Evolutionary conservation across 2,329 filamentous ascomycete species (phyloP), one percentile per base, ranked within the genome.

Genomic region (Aureobasidium sp.): DNA sequence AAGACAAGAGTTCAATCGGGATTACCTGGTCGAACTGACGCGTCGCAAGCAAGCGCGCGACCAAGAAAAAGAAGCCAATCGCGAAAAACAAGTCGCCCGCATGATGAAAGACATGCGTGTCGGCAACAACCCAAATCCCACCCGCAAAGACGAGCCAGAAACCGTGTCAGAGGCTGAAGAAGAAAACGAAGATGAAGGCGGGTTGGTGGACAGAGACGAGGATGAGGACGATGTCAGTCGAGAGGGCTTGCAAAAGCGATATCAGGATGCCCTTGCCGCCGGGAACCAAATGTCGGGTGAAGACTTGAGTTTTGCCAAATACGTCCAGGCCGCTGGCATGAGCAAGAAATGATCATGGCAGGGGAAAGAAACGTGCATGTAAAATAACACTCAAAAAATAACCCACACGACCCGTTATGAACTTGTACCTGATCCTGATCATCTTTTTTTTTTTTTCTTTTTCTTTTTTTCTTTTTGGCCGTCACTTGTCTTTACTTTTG

Each of bases 81-180:
- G 90, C 40, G 84, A 95, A 63, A 81, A 85, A 63, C 90, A 98
- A 68, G 72, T 98, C 24, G 88, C 87, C 56, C 90, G 88, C 73
- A 82, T 98, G 75, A 95, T 98, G 90, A 85, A 86, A 66, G 91
- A 93, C 61, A 95, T 98, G 88, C 77, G 77, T 50, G 78, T 88
- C 40, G 74, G 74, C 17, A 70, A 67, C 34, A 64, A 61, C 41
- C 62, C 62, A 16, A 64, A 63, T 8, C 63, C 60, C 12, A 67
- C 68, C 32, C 56, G 54, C 37, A 71, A 70, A 56, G 70, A 70
- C 40, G 74, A 75, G 54, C 69, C 74, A 4, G 73, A 76, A 63
- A 77, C 74, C 2, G 70, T 77, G 51, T 76, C 74, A 56, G 74
- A 77, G 53, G 67, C 68, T 3, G 78, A 80, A 39, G 78, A 80